These are phyloP conservation scores for Monosporascus sp. DNA, from an alignment of 2,329 filamentous ascomycete species.

Conservation along the genomic window DNA sequence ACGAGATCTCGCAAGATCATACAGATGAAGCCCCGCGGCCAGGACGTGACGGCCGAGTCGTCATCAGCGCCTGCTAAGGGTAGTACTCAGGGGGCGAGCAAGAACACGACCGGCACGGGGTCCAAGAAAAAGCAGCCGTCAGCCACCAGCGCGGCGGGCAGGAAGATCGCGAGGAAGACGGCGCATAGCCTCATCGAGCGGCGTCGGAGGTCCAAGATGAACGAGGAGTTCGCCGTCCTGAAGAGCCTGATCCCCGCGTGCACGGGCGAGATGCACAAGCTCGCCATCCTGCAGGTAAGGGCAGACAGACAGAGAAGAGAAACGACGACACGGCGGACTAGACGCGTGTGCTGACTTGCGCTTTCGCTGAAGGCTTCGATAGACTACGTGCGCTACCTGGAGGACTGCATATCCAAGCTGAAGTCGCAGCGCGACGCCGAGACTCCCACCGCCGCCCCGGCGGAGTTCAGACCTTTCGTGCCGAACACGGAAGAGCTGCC, in stretches of 20 bases:
- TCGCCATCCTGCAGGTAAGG: slow-evolving; percentile 84
- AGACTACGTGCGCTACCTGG: slow-evolving; percentile 90
- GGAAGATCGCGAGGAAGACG: slow-evolving; percentile 92
- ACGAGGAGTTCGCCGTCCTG: slow-evolving; percentile 90
- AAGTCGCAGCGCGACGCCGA: slow-evolving; percentile 52
- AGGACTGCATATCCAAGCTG: slow-evolving; percentile 78
- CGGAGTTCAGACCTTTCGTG: slow-evolving; percentile 25
- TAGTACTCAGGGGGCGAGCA: slow-evolving; percentile 11
- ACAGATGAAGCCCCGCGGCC: slow-evolving; percentile 76
- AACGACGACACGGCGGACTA: neutral
- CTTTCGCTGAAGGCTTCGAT: slow-evolving; percentile 68
- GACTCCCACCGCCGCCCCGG: slow-evolving; percentile 21
- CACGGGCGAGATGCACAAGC: slow-evolving; percentile 95
- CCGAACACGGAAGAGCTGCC: slow-evolving; percentile 11
- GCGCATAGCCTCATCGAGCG: slow-evolving; percentile 94
- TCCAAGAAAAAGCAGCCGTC: slow-evolving; percentile 72
- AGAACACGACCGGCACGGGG: slow-evolving; percentile 15
- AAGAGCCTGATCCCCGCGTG: slow-evolving; percentile 97
- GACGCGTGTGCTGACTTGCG: neutral
- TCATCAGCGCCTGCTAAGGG: slow-evolving; percentile 11
- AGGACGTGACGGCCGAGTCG: slow-evolving; percentile 32
- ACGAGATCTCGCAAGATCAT: slow-evolving; percentile 94
- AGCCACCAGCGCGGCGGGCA: slow-evolving; percentile 75
- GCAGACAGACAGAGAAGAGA: neutral
- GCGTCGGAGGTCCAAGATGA: slow-evolving; percentile 90